These are phyloP conservation scores for Diplosphaera chodatii DNA, from an alignment of 139 green algal genomes.

Conservation along the genomic window DNA sequence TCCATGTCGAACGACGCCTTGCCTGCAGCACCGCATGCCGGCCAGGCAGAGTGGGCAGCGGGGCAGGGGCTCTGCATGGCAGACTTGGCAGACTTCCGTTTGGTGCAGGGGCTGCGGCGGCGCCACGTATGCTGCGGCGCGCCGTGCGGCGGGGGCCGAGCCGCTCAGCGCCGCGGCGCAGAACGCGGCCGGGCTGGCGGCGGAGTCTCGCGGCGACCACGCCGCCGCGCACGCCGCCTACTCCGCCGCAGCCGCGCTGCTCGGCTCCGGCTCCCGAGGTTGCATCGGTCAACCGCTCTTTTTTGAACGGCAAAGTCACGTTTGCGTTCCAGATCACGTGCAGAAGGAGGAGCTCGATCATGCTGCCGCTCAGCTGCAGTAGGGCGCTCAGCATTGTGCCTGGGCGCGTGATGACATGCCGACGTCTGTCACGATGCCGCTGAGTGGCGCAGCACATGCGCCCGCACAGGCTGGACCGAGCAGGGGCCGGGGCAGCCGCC, in stretches of 20 bases:
- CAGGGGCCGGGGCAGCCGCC: background rate
- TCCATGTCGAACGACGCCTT: no score
- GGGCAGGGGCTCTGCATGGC: no score
- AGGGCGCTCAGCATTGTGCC: no score
- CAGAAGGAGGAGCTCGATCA: no score
- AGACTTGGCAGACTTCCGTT: background rate
- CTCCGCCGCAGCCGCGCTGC: conserved; percentile 20
- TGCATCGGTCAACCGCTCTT: no score
- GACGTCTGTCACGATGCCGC: no score
- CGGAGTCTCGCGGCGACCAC: conserved; percentile 38
- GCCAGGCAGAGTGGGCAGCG: no score
- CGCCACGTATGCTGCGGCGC: conserved; percentile 29
- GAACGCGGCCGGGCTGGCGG: conserved; percentile 36
- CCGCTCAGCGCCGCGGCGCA: conserved; percentile 52
- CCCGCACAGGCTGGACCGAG: background rate
- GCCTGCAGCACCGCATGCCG: no score
- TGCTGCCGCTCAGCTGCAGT: no score
- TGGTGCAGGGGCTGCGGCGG: conserved; percentile 6
- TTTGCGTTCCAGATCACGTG: background rate
- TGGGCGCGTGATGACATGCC: no score
- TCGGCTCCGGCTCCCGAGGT: background rate
- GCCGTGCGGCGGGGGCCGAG: conserved; percentile 33
- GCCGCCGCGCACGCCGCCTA: conserved; percentile 17
- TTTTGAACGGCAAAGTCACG: no score
- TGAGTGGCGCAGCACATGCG: background rate